Base-by-base conservation (phyloP, 1,284 basidiomycete species). In the Rhodotorula sp. region DNA sequence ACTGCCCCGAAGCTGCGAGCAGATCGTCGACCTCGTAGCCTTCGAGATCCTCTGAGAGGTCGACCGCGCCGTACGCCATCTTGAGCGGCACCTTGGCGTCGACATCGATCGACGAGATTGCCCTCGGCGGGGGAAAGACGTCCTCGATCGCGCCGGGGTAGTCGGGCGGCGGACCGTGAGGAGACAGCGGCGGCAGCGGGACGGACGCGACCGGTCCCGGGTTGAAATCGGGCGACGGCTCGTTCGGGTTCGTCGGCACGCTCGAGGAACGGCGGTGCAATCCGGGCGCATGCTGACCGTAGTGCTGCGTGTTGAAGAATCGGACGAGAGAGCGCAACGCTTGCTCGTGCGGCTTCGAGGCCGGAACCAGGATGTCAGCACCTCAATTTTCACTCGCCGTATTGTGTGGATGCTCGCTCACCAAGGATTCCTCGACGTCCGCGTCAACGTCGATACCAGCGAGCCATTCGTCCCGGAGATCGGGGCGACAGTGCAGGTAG, bases 381-480 rank as follows among this genome's bases (percentile, higher is more conserved):
- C 26, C 14, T 20, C 34, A 34, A 5, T 31, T 16, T 29, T 43
- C 39, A 43, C 39, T 43, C 39, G 39, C 26, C 10, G 66, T 10
- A 56, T 20, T 34, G 43, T 26, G 18, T 16, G n/a, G 31, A 16
- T 10, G 46, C n/a, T n/a, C n/a, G 29, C 76, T 48, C 31, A 81
- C 80, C 26, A 83, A 77, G 6, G 84, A 84, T 66, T 85, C 85
- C 61, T 86, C 96, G 46, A 90, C 86, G 67, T 92, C 91, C 74
- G 92, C 91, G 78, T 99, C 96, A 10, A 93, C 89, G 80, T 99
- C 97, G 26, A 89, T 89, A 3, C 93, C 93, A 20, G 93, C 91
- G 52, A 99, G 85, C 97, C 97, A 99, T 80, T 99, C 97, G 81
- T 99, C 97, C 52, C 96, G 87, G 64, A 99, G 85, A 79, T 97